Base-by-base conservation (phyloP, 2,329 filamentous ascomycete species). In the Colletotrichum melonis region DNA sequence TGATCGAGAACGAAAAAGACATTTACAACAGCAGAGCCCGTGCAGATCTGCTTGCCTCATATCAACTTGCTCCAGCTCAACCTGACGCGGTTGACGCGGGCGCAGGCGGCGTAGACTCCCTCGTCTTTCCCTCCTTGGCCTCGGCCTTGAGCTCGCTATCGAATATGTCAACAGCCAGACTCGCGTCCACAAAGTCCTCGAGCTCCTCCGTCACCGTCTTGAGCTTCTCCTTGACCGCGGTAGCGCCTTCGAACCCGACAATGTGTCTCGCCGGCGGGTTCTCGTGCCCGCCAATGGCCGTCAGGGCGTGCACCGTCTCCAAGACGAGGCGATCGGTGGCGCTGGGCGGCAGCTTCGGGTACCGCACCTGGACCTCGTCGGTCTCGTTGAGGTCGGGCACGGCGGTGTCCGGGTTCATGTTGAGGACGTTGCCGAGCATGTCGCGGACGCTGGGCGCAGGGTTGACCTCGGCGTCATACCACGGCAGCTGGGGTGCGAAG, bases 171-270 rank as follows among this genome's bases (percentile, higher is more conserved):
- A 97, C 95, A 0, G 94, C 92, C 76, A 93, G 88, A 78, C 95
- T 98, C 30, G 95, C 93, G 78, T 97, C 95, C 32, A 98, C 93
- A 82, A 98, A 98, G 77, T 98, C 97, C 82, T 98, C 97, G 69
- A 98, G 85, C 84, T 98, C 97, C 81, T 98, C 95, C 75, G 95
- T 97, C 3, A 98, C 94, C 2, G 95, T 98, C 85, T 97, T 98
- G 69, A 99, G 86, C 84, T 98, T 98, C 84, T 98, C 97, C 81
- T 96, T 97, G 52, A 98, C 96, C 54, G 94, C 94, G 6, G 91
- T 88, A 14, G 96, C 93, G 0, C 94, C 96, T 82, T 98, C 97
- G 67, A 93, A 91, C 0, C 97, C 96, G 2, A 98, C 95, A 78
- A 98, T 98, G 81, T 98, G 96, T 38, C 97, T 88, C 1, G 95